A percentile compares a stretch with the other conserved stretches of the same genome.
These are phyloP conservation scores for Dipodascus albidus DNA, from an alignment of 805 yeast genomes.

Conservation along the genomic window DNA sequence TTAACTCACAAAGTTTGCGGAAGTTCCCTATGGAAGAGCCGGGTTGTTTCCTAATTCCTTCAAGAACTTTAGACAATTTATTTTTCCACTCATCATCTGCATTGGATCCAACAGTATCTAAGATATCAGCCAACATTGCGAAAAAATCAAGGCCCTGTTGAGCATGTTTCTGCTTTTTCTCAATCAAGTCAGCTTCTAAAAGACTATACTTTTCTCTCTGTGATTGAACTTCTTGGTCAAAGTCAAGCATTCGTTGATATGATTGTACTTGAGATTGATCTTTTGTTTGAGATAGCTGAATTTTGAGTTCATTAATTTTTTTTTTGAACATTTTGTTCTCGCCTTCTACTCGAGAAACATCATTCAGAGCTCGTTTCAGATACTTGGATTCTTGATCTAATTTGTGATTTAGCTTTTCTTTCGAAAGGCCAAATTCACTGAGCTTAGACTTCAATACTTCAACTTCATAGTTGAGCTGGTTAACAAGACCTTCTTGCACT, in stretches of 20 bases:
- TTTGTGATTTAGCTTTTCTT: neutral
- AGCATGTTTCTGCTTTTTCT: neutral
- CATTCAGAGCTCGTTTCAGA: neutral
- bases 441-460: neutral
- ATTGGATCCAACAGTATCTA: neutral
- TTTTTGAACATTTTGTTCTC: neutral
- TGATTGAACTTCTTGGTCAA: neutral
- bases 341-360: neutral
- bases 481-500: neutral
- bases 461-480: neutral
- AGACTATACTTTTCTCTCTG: neutral
- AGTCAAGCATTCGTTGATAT: neutral
- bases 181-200: neutral
- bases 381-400: neutral
- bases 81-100: neutral
- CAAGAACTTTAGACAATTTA: neutral
- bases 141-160: neutral
- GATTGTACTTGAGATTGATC: neutral
- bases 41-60: neutral
- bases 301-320: neutral
- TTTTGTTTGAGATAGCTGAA: neutral
- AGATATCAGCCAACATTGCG: neutral
- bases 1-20: neutral
- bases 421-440: neutral
- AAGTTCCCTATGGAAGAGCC: neutral